These are phyloP conservation scores for Penicillium sp. DNA, from an alignment of 2,329 filamentous ascomycete genomes.

Conservation along the genomic window DNA sequence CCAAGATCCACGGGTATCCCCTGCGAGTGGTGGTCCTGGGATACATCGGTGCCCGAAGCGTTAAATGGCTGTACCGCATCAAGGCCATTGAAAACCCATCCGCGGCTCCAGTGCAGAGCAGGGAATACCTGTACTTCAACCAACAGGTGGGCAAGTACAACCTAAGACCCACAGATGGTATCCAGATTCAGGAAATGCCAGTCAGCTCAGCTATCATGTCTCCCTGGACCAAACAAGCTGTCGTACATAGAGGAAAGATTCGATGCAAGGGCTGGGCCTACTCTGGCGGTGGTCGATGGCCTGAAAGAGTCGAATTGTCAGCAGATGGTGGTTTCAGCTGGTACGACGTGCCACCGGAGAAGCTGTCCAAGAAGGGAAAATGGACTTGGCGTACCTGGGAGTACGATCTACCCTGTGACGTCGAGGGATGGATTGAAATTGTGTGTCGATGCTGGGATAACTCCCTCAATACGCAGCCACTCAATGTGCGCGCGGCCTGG, in stretches of 20 bases:
- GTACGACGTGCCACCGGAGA: conserved; percentile 62
- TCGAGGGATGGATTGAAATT: conserved; percentile 62
- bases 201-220: conserved; percentile 67
- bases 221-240: conserved; percentile 59
- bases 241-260: conserved; percentile 62
- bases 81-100: conserved; percentile 60
- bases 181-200: conserved; percentile 71
- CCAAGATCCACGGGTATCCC: conserved; percentile 65
- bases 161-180: conserved; percentile 57
- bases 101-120: conserved; percentile 61
- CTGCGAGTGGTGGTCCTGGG: conserved; percentile 63
- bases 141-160: conserved; percentile 70
- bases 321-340: conserved; percentile 63
- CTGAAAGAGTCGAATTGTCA: conserved; percentile 63
- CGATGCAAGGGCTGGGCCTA: conserved; percentile 60
- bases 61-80: conserved; percentile 64
- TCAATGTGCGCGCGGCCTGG: conserved; percentile 56
- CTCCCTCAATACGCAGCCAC: conserved; percentile 60
- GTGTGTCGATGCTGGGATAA: conserved; percentile 63
- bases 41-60: conserved; percentile 65
- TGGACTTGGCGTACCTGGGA: conserved; percentile 67
- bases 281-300: conserved; percentile 59
- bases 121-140: conserved; percentile 68
- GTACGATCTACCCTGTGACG: conserved; percentile 61
- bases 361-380: conserved; percentile 61